These are phyloP conservation scores for Fusarium oligoseptatum DNA, from an alignment of 2,329 filamentous ascomycete species.

Conservation along the genomic window DNA sequence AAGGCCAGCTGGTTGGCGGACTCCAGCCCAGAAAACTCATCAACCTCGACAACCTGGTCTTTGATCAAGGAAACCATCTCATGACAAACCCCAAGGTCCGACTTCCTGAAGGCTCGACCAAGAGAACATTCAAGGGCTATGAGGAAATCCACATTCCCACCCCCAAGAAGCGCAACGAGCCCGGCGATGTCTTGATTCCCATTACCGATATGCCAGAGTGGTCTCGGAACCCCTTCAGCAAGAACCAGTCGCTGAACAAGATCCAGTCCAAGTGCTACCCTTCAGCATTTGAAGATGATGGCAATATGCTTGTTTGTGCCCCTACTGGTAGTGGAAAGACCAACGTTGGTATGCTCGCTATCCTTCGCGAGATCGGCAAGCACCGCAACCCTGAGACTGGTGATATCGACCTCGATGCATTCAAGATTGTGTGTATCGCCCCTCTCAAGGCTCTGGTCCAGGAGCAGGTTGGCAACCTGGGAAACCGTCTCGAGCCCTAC, in stretches of 20 bases:
- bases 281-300: conserved; percentile 91
- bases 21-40: conserved; percentile 89
- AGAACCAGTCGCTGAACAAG: conserved; percentile 88
- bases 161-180: conserved; percentile 87
- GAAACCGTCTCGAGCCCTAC: conserved; percentile 88
- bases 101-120: conserved; percentile 93
- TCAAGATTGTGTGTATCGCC: conserved; percentile 99
- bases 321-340: conserved; percentile 98
- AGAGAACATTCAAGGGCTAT: conserved; percentile 96
- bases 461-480: conserved; percentile 98
- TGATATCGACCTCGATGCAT: conserved; percentile 94
- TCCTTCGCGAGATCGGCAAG: conserved; percentile 96
- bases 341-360: conserved; percentile 97
- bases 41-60: conserved; percentile 95
- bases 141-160: conserved; percentile 98
- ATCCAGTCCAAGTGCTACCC: conserved; percentile 96
- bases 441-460: conserved; percentile 96
- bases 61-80: conserved; percentile 97
- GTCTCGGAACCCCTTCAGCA: conserved; percentile 88
- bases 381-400: conserved; percentile 89
- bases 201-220: conserved; percentile 92
- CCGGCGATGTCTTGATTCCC: conserved; percentile 84
- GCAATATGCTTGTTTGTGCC: conserved; percentile 97
- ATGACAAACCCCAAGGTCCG: conserved; percentile 99
- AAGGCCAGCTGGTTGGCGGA: conserved; percentile 81